Percentiles rank a stretch among this genome's conserved stretches.
These are phyloP conservation scores for Saccharomyces hybrid DNA, from an alignment of 1,139 yeast species.

Conservation along the genomic window DNA sequence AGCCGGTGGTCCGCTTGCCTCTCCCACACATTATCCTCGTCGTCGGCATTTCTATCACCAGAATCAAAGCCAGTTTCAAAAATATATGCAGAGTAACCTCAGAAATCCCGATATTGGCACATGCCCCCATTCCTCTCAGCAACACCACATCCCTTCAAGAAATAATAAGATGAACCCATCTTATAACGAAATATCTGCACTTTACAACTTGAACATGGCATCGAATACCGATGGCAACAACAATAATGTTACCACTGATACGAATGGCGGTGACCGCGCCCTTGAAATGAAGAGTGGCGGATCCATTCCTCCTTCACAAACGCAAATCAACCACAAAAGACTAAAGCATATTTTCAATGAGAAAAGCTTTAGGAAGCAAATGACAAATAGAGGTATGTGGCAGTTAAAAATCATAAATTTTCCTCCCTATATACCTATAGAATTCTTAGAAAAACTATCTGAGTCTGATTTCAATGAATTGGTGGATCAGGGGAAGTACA, in stretches of 20 bases:
- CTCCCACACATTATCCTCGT: neutral
- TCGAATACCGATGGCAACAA: neutral
- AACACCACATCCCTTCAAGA: slow-evolving; percentile 1
- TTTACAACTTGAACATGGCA: neutral
- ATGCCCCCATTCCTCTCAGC: slow-evolving; percentile 4
- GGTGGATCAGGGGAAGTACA: slow-evolving; percentile 5
- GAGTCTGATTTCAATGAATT: slow-evolving; percentile 2
- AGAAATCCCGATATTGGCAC: neutral
- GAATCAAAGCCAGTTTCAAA: neutral
- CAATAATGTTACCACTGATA: neutral
- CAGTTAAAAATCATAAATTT: slow-evolving; percentile 28
- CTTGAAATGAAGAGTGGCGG: neutral
- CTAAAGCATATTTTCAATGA: slow-evolving; percentile 29
- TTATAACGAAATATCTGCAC: neutral
- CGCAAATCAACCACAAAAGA: slow-evolving; percentile 11
- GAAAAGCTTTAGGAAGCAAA: slow-evolving; percentile 29
- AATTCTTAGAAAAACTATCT: slow-evolving; percentile 12
- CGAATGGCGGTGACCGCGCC: neutral
- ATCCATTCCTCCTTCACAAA: slow-evolving; percentile 8
- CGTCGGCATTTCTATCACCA: neutral
- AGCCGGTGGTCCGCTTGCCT: neutral
- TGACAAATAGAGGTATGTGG: slow-evolving; percentile 32
- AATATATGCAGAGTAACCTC: neutral
- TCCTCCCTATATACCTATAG: slow-evolving; percentile 29
- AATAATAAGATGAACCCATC: neutral